Percentiles rank a stretch among this genome's conserved stretches.
These are phyloP conservation scores for Coemansia sp. DNA, from an alignment of 192 early-diverging fungal genomes.

Conservation along the genomic window DNA sequence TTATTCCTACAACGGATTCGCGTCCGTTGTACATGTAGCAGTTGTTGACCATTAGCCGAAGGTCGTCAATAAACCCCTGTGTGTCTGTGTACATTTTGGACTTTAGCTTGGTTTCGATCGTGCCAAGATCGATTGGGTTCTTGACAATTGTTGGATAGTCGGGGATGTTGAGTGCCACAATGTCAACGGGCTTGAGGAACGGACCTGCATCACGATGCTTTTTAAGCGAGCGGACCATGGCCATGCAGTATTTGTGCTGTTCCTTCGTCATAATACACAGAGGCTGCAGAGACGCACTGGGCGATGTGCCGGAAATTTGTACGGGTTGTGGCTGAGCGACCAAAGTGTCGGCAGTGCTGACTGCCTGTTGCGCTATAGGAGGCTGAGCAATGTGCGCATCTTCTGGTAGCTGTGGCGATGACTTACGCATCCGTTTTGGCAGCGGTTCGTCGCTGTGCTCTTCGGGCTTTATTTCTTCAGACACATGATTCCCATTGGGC, in stretches of 20 bases:
- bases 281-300: not conserved
- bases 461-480: not conserved
- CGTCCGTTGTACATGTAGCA: conserved; percentile 81
- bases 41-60: conserved; percentile 75
- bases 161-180: conserved; percentile 73
- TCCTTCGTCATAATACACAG: conserved; percentile 65
- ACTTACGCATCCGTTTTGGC: conserved; percentile 40
- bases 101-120: conserved; percentile 70
- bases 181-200: conserved; percentile 85
- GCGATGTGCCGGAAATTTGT: not conserved
- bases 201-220: conserved; percentile 78
- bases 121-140: conserved; percentile 78
- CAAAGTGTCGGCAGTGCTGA: not conserved
- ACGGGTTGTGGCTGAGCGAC: conserved; percentile 2
- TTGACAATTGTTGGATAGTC: conserved; percentile 76
- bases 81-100: conserved; percentile 61
- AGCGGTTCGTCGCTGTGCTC: conserved; percentile 16
- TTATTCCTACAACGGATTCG: conserved; percentile 66
- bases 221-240: conserved; percentile 73
- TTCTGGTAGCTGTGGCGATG: conserved; percentile 8
- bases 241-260: conserved; percentile 80
- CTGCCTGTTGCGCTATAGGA: not conserved
- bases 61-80: conserved; percentile 66
- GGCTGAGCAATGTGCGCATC: not conserved
- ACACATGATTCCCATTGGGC: conserved; percentile 13